Conservation (phyloP, 1,284 basidiomycete species). For the Athelia psychrophila region DNA sequence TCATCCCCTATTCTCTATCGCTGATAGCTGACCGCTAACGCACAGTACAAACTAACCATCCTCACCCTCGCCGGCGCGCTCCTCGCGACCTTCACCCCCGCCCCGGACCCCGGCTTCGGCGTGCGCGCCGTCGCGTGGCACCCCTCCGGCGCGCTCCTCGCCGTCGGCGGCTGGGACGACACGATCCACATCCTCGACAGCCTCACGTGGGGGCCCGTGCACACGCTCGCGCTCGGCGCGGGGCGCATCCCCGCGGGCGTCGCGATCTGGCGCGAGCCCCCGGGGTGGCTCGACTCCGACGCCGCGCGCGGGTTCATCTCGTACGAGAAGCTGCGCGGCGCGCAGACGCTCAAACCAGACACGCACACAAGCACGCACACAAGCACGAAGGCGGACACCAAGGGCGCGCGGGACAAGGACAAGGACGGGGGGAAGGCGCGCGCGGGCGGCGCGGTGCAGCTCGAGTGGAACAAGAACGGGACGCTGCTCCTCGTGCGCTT, state of each 20-base stretch:
- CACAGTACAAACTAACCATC: constrained; percentile 81
- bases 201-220: constrained; percentile 74
- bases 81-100: constrained; percentile 68
- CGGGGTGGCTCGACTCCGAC: constrained; percentile 77
- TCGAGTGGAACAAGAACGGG: constrained; percentile 79
- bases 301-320: constrained; percentile 80
- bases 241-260: constrained; percentile 50
- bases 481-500: constrained; percentile 69
- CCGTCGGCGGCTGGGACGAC: constrained; percentile 82
- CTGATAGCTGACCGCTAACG: too few species aligned
- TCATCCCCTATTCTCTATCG: too few species aligned
- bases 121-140: constrained; percentile 79
- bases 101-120: constrained; percentile 77
- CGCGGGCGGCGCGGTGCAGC: constrained; percentile 59
- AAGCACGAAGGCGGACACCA: too few species aligned
- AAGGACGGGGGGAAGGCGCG: too few species aligned
- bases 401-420: too few species aligned
- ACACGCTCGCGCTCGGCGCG: constrained; percentile 59
- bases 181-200: constrained; percentile 80
- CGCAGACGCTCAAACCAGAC: constrained; percentile 51
- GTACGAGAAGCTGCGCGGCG: constrained; percentile 64
- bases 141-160: constrained; percentile 76
- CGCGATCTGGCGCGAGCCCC: constrained; percentile 82
- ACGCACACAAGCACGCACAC: constrained; percentile 60
- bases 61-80: constrained; percentile 70